Evolutionary conservation across 2,329 filamentous ascomycete species (phyloP).

Genomic region (Ophiostoma quercus): DNA sequence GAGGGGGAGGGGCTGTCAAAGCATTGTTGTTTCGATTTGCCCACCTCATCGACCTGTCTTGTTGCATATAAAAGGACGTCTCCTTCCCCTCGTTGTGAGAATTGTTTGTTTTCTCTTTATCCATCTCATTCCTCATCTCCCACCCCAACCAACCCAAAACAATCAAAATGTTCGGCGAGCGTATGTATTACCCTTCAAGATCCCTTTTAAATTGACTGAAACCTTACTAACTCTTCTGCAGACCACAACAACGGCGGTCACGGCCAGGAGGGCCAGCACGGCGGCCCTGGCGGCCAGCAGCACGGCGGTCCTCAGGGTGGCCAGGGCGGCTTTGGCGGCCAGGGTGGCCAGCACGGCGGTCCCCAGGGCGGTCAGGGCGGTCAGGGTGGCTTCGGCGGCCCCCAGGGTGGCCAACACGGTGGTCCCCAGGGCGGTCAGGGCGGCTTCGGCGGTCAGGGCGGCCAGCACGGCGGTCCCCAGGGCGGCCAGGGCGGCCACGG

Average conservation of each 20-base stretch:
- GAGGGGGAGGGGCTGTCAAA: constrained; percentile 1
- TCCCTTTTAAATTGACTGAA: no score
- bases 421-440: not conserved
- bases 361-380: not conserved
- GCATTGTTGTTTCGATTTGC: not conserved
- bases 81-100: not conserved
- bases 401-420: not conserved
- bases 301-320: not conserved
- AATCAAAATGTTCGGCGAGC: constrained; percentile 12
- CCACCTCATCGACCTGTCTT: not conserved
- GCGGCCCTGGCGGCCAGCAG: not conserved
- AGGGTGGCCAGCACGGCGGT: not conserved
- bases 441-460: not conserved
- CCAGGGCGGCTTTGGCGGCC: not conserved
- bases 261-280: not conserved
- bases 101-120: not conserved
- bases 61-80: not conserved
- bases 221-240: not conserved
- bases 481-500: not conserved
- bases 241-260: constrained; percentile 14
- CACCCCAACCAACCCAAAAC: not conserved
- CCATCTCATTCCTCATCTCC: not conserved
- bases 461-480: constrained; percentile 7
- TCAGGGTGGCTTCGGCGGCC: not conserved
- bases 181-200: not conserved